Evolutionary conservation across 352 stramenopile species (phyloP), one percentile per base, ranked within the genome.

Genomic region (Phytopythium montanum): DNA sequence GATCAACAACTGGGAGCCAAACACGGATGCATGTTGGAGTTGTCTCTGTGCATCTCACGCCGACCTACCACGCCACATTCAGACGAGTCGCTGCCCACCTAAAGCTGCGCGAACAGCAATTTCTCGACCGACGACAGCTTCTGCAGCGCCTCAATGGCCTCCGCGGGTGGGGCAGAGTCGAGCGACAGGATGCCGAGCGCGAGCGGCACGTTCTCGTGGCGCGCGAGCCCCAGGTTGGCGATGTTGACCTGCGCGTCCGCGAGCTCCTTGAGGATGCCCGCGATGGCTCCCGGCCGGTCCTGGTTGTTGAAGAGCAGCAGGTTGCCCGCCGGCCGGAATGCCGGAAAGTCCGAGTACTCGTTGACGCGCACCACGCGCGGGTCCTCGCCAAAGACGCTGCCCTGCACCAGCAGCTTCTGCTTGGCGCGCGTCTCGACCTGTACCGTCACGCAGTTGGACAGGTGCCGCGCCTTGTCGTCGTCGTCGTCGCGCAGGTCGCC

Each of bases 241-340:
- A 94, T 91, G 66, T 94, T 94, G 76, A 94, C 89, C 56, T 90
- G 71, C 38, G 81, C 73, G 38, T 79, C 61, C 38, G 75, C 69
- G 34, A 94, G 69, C 53, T 90, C 77, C 44, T 81, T 76, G 19
- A 94, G 67, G 25, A 94, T 86, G 14, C 76, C 76, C 5, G 79
- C 81, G 64, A 94, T 92, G 21, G 83, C 85, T 55, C 85, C 85
- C 8, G 85, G 85, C 28, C 78, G 76, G 66, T 94, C 85, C 52
- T 92, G 66, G 68, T 94, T 94, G 69, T 88, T 88, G 65, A 94
- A 92, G 23, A 92, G 71, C 36, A 94, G 69, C 44, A 94, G 57
- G 61, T 91, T 94, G 26, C 85, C 85, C 46, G 85, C 62, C 5
- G 85, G 85, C 0, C 81, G 83, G 73, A 94, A 94, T 2, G 82